Percentiles rank a stretch among this genome's conserved stretches.
Conservation (phyloP, 2,329 filamentous ascomycete genomes). For the Fusarium goolgardi region DNA sequence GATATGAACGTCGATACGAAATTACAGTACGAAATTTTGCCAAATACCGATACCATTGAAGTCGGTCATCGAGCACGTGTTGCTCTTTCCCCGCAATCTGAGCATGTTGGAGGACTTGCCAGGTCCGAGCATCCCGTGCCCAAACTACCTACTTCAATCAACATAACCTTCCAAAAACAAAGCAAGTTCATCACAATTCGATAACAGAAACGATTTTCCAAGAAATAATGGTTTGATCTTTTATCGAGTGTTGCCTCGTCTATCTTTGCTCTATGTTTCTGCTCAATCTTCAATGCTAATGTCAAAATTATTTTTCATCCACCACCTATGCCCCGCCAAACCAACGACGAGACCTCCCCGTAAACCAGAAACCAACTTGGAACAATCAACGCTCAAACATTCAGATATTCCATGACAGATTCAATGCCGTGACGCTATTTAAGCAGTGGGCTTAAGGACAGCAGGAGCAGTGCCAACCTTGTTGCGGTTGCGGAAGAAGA, state of each 20-base stretch:
- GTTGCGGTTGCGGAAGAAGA: conserved; percentile 97
- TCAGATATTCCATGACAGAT: conserved; percentile 12
- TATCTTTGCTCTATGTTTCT: conserved; percentile 35
- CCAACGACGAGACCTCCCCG: conserved; percentile 16
- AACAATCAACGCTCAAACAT: conserved; percentile 39
- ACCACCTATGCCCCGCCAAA: conserved; percentile 15
- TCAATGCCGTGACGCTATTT: conserved; percentile 2
- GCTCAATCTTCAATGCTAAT: conserved; percentile 26
- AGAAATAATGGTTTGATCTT: conserved; percentile 26
- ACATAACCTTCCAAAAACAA: conserved; percentile 10
- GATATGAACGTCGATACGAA: not conserved
- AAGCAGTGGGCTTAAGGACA: conserved; percentile 36
- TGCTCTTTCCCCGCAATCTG: conserved; percentile 32
- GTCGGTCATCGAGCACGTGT: conserved; percentile 28
- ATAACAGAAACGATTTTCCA: not conserved
- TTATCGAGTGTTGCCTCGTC: conserved; percentile 30
- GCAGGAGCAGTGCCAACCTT: conserved; percentile 73
- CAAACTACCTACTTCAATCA: not conserved
- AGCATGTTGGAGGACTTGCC: conserved; percentile 13
- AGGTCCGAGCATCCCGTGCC: conserved; percentile 23
- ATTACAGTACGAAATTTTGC: conserved; percentile 19
- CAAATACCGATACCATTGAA: conserved; percentile 1
- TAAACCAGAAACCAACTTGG: conserved; percentile 35
- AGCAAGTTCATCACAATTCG: not conserved
- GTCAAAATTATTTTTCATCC: conserved; percentile 26